A percentile compares a stretch with the other conserved stretches of the same genome.
phyloP scores from a whole-genome alignment of 2,329 filamentous ascomycete species.

The Diaporthe batatas region DNA sequence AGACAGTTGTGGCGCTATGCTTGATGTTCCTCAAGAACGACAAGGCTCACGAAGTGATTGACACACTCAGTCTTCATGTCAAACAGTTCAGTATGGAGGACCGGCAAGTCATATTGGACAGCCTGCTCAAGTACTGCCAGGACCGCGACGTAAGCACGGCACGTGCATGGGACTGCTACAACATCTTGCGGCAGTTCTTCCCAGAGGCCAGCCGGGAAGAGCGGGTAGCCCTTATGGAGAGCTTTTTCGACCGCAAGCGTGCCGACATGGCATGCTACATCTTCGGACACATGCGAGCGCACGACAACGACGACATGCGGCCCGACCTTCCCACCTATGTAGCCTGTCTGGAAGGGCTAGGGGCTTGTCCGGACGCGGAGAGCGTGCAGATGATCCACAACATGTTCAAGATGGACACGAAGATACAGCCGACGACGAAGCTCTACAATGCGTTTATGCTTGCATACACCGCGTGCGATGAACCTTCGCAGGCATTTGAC shows the following conservation, averaged over 20 bases:
- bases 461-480: constrained; percentile 80
- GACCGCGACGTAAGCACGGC: constrained; percentile 73
- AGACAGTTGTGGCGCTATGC: constrained; percentile 81
- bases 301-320: constrained; percentile 71
- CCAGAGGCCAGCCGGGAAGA: constrained; percentile 73
- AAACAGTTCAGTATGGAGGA: constrained; percentile 79
- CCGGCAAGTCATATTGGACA: constrained; percentile 74
- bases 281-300: constrained; percentile 94
- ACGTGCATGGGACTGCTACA: constrained; percentile 74
- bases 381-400: constrained; percentile 85
- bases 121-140: constrained; percentile 77
- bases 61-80: constrained; percentile 82
- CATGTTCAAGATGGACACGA: constrained; percentile 93
- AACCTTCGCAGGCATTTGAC: constrained; percentile 75
- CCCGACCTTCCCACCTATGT: constrained; percentile 83
- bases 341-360: constrained; percentile 81
- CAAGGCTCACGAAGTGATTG: constrained; percentile 83
- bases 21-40: constrained; percentile 80
- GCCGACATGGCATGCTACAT: constrained; percentile 88
- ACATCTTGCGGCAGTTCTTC: constrained; percentile 75
- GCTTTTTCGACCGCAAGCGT: constrained; percentile 82
- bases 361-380: constrained; percentile 69
- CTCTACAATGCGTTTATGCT: constrained; percentile 90
- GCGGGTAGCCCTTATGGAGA: constrained; percentile 81
- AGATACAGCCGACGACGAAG: constrained; percentile 79